phyloP scores from a whole-genome alignment of 2,329 filamentous ascomycete genomes.

The Talaromyces sp. region DNA sequence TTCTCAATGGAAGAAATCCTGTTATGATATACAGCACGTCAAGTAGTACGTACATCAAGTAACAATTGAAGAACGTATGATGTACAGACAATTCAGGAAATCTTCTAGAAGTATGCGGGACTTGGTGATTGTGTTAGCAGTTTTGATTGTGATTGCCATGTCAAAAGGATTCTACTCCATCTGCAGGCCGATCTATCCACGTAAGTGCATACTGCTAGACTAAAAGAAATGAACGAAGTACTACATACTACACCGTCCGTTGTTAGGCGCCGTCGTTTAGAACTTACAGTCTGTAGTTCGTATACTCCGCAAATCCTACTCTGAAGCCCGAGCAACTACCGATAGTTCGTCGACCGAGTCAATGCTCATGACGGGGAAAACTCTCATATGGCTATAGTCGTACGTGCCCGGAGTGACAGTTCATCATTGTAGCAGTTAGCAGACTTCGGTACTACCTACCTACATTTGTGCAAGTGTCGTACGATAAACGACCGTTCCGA shows the following conservation, averaged over 20 bases:
- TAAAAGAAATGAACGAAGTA: not conserved
- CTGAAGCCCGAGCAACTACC: not conserved
- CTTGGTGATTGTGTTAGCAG: not conserved
- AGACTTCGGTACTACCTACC: slow-evolving; percentile 1
- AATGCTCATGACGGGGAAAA: not conserved
- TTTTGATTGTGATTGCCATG: not conserved
- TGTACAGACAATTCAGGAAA: not conserved
- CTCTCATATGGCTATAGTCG: not conserved
- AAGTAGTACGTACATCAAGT: not conserved
- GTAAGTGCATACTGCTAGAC: not conserved
- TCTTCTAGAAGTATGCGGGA: slow-evolving; percentile 15
- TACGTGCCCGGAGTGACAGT: not conserved
- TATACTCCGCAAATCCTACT: not conserved
- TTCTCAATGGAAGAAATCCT: not conserved
- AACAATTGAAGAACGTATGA: not conserved
- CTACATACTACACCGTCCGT: not conserved
- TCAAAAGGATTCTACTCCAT: not conserved
- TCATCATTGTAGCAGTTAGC: not conserved
- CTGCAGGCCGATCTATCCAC: not conserved
- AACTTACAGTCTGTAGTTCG: not conserved
- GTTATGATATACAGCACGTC: not conserved
- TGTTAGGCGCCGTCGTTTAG: not conserved
- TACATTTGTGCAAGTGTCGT: not conserved
- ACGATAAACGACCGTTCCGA: slow-evolving; percentile 1
- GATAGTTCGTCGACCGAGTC: not conserved